Evolutionary conservation across 306 rosid species (phyloP).

Genomic region (Casuarina equisetifolia): DNA sequence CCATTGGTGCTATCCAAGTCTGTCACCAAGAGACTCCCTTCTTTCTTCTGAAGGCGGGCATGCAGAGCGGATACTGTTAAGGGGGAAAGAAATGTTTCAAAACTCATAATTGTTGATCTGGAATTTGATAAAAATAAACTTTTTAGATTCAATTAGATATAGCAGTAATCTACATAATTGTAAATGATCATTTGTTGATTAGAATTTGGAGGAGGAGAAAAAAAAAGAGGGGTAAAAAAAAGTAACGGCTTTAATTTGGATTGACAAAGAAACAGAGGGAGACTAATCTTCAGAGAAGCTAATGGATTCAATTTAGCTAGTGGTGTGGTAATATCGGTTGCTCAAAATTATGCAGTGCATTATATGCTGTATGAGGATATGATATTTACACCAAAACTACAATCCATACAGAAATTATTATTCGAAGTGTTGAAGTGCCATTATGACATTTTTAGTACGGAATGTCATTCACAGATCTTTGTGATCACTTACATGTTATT

Average conservation of each 20-base stretch:
- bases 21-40: conserved; percentile 64
- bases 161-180: background rate
- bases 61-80: conserved; percentile 68
- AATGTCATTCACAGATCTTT: background rate
- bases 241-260: background rate
- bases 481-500: background rate
- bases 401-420: background rate
- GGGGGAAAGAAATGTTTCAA: conserved; percentile 2
- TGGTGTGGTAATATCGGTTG: background rate
- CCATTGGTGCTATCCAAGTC: conserved; percentile 97
- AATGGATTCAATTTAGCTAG: conserved; percentile 4
- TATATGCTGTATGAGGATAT: background rate
- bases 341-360: conserved; percentile 6
- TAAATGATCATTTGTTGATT: background rate
- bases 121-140: background rate
- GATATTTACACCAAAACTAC: no score
- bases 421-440: background rate
- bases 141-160: background rate
- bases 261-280: background rate
- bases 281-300: conserved; percentile 5
- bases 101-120: background rate
- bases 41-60: conserved; percentile 69
- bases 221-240: background rate
- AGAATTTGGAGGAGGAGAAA: background rate
- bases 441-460: background rate